Evolutionary conservation across 129 eudicot genomes (phyloP).

Genomic region (Deinandra increscens): DNA sequence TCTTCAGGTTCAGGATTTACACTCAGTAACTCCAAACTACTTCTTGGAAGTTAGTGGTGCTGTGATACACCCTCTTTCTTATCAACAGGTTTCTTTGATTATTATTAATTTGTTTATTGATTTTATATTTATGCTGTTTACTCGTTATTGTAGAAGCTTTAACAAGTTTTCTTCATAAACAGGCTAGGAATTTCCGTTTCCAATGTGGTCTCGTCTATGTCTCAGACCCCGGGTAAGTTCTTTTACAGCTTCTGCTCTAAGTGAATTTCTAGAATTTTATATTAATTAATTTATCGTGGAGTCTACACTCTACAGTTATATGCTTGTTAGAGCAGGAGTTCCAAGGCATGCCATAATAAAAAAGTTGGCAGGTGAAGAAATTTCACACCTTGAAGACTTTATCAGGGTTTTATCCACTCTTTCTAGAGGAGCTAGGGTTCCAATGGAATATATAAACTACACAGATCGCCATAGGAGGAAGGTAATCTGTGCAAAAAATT

Average conservation of each 20-base stretch:
- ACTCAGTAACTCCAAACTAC: conserved; percentile 84
- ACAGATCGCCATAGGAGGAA: conserved; percentile 82
- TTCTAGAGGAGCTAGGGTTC: conserved; percentile 80
- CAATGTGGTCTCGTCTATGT: conserved; percentile 92
- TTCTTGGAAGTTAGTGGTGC: conserved; percentile 97
- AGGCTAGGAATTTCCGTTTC: conserved; percentile 95
- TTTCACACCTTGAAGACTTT: conserved; percentile 64
- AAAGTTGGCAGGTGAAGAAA: conserved; percentile 85
- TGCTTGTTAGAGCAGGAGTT: conserved; percentile 88
- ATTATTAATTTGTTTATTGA: conserved; percentile 1
- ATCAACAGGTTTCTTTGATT: conserved; percentile 70
- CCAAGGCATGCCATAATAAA: conserved; percentile 89
- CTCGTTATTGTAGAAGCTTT: not conserved
- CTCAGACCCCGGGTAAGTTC: conserved; percentile 80
- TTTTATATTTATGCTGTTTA: not conserved
- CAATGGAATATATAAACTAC: conserved; percentile 80
- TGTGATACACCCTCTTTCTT: conserved; percentile 87
- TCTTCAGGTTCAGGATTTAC: conserved; percentile 86
- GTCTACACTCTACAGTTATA: conserved; percentile 64
- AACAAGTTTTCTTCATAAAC: conserved; percentile 31
- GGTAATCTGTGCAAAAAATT: conserved; percentile 39
- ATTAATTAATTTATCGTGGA: not conserved
- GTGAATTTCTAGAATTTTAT: conserved; percentile 2
- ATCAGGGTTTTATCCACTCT: conserved; percentile 63
- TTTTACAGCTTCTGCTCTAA: not conserved